phyloP scores from a whole-genome alignment of 768 basidiomycete genomes.

The Tulasnella calospora region DNA sequence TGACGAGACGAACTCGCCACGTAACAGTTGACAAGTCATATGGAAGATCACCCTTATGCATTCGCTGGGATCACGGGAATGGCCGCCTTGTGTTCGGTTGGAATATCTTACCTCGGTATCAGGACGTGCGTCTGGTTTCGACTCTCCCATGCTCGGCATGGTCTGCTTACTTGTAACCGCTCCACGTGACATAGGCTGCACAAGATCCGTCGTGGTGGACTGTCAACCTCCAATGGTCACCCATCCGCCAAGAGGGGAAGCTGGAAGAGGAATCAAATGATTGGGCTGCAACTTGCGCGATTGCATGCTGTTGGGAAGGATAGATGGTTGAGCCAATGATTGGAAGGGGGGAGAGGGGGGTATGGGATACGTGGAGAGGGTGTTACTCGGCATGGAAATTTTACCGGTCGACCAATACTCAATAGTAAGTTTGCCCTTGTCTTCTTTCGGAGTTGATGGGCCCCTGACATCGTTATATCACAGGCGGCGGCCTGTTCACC shows the following conservation, averaged over 20 bases:
- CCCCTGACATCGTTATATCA: neutral
- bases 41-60: constrained; percentile 69
- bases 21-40: constrained; percentile 61
- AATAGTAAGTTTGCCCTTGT: neutral
- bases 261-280: constrained; percentile 2
- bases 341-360: neutral
- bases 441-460: neutral
- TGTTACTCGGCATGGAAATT: neutral
- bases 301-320: neutral
- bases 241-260: neutral
- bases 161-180: neutral
- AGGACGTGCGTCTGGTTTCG: constrained; percentile 1
- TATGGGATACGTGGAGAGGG: neutral
- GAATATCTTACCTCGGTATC: neutral
- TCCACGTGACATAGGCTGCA: neutral
- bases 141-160: too few relatives aligned
- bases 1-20: too few relatives aligned
- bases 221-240: neutral
- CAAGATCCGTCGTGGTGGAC: constrained; percentile 26
- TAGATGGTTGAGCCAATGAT: constrained; percentile 13
- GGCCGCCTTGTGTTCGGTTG: constrained; percentile 37
- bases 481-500: too few relatives aligned
- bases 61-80: constrained; percentile 62
- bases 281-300: constrained; percentile 9
- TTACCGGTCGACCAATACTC: neutral